Evolutionary conservation across 78 protist species (phyloP), one percentile per base, ranked within the genome.

Genomic region (Dictyostelium capitatum): DNA sequence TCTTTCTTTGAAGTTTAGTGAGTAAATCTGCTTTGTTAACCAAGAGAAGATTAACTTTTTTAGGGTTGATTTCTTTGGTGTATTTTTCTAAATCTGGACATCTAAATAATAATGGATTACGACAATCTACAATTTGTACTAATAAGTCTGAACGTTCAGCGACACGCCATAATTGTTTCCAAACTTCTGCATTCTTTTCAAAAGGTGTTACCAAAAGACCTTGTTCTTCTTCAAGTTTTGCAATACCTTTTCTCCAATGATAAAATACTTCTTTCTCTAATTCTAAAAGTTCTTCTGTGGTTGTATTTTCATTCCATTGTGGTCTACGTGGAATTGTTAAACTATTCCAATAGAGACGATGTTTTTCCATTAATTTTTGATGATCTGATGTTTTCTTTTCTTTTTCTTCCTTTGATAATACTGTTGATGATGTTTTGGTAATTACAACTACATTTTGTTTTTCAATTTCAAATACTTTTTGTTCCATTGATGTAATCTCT

Each of bases 161-260:
- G n/a, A 98, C 99, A 12, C 99, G 96, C 99, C 99, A 99, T 32
- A 99, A 95, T 93, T 99, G 99, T 6, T 99, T 80, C 99, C 99
- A 99, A 19, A 99, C 97, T 20, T 99, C 99, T 20, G 98, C 20
- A 94, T 98, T 99, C 87, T 97, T 96, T 89, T 99, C 99, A 64
- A 97, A 99, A 28, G 99, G 99, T 30, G 99, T 98, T 43, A 99
- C 41, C 3, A 65, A 25, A 19, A 96, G 17, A 32, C 90, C 73
- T 25, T 96, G 82, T 37, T 91, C 54, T 43, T 90, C 98, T 70
- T 98, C 99, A n/a, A 97, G 69, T 32, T 32, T 56, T 8, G 99
- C 99, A 7, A 99, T 91, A 11, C 47, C 65, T 6, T 98, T 80
- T 41, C 99, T 89, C 99, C 99, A 99, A 56, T 92, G 93, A 53